A percentile compares a stretch with the other conserved stretches of the same genome.
Conservation (phyloP, 345 rosid genomes). For the Hypericum perforatum region DNA sequence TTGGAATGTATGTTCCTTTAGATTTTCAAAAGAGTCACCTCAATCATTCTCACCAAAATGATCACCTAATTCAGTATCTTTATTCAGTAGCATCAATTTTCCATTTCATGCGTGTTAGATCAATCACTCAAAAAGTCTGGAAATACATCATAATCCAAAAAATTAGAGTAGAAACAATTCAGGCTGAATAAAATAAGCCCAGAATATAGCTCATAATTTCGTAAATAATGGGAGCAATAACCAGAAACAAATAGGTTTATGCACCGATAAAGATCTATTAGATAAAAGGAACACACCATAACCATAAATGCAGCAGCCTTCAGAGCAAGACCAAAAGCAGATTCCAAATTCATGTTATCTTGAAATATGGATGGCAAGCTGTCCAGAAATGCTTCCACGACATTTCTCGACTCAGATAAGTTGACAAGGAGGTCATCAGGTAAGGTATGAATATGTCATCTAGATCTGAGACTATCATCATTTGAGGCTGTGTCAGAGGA, state of each 20-base stretch:
- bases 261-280: neutral
- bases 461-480: constrained; percentile 97
- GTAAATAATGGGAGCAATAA: neutral
- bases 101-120: no score
- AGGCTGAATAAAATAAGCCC: no score
- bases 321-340: constrained; percentile 99
- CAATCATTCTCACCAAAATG: no score
- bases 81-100: no score
- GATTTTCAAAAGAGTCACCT: no score
- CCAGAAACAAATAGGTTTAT: neutral
- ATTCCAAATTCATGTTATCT: constrained; percentile 78
- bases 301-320: constrained; percentile 79
- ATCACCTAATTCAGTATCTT: no score
- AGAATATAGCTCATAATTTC: no score
- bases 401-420: constrained; percentile 88
- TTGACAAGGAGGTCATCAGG: constrained; percentile 99
- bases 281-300: constrained; percentile 51
- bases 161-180: no score
- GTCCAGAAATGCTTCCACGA: constrained; percentile 85
- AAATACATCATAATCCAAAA: no score
- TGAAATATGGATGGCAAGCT: constrained; percentile 91
- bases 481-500: constrained; percentile 92
- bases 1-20: no score
- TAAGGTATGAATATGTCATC: constrained; percentile 88
- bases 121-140: no score